Percentiles rank a stretch among this genome's conserved stretches.
These are phyloP conservation scores for Rhizopogon rudus DNA, from an alignment of 768 basidiomycete genomes.

Conservation along the genomic window DNA sequence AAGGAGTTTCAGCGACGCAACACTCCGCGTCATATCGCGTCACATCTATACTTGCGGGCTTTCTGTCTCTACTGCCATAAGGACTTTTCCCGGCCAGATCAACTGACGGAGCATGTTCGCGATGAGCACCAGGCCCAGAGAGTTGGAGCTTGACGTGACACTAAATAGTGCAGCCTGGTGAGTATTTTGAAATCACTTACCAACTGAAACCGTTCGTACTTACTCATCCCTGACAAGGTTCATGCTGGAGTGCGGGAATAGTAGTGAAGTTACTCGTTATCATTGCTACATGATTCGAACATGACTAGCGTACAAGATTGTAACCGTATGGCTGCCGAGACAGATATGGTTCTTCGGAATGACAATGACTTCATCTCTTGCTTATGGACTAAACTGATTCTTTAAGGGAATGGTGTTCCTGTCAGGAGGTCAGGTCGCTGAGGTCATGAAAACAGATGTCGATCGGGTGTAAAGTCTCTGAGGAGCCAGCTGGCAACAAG, in stretches of 20 bases:
- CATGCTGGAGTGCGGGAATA: neutral
- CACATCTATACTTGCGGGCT: conserved; percentile 13
- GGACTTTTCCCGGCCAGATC: conserved; percentile 20
- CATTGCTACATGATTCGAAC: neutral
- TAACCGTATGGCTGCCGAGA: no score
- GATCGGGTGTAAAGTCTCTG: neutral
- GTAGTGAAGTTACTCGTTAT: neutral
- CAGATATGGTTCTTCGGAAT: no score
- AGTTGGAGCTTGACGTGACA: no score
- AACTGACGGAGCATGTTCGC: conserved; percentile 8
- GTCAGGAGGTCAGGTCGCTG: neutral
- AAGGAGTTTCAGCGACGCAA: conserved; percentile 3
- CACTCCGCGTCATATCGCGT: conserved; percentile 14
- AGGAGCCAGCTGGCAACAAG: neutral
- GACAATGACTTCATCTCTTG: no score
- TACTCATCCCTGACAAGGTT: neutral
- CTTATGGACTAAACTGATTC: no score
- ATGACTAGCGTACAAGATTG: no score
- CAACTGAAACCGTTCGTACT: neutral
- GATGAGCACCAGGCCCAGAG: conserved; percentile 1
- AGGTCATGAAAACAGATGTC: neutral
- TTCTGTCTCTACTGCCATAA: conserved; percentile 12
- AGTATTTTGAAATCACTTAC: neutral
- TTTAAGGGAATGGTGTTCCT: neutral
- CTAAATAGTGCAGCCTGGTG: neutral